Percentiles rank a stretch among this genome's conserved stretches.
These are phyloP conservation scores for Funneliformis caledonium DNA, from an alignment of 371 early-diverging fungal species.

Conservation along the genomic window DNA sequence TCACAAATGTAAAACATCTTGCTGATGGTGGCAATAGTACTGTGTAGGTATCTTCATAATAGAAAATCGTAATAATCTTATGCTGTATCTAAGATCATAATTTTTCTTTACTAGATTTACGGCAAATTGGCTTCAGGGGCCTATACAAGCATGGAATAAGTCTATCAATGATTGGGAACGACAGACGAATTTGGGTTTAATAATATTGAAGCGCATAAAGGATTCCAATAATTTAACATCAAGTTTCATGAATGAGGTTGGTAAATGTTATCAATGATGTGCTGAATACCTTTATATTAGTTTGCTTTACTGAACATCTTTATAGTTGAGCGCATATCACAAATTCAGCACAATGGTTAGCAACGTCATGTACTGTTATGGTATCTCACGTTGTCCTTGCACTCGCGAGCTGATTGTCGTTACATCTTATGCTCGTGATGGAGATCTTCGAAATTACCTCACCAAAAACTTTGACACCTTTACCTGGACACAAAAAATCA, in stretches of 20 bases:
- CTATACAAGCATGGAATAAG: background rate
- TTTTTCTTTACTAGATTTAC: slow-evolving; percentile 8
- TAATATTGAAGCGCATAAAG: background rate
- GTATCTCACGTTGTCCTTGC: slow-evolving; percentile 3
- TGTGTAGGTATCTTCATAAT: background rate
- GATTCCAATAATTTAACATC: background rate
- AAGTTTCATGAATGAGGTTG: background rate
- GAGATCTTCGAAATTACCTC: slow-evolving; percentile 12
- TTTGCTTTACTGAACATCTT: background rate
- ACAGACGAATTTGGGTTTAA: background rate
- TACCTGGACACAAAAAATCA: slow-evolving; percentile 6
- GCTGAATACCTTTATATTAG: background rate
- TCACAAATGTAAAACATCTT: slow-evolving; percentile 6
- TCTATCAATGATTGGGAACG: background rate
- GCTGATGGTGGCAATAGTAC: slow-evolving; percentile 9
- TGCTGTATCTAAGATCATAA: background rate
- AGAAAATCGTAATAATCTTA: background rate
- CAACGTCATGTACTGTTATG: background rate
- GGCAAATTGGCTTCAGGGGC: background rate
- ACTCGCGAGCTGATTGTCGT: background rate
- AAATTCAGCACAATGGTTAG: background rate
- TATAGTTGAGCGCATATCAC: slow-evolving; percentile 14
- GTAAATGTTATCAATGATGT: background rate
- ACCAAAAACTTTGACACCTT: background rate
- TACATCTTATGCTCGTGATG: slow-evolving; percentile 18